phyloP scores from a whole-genome alignment of 768 basidiomycete species.

The Termitomyces sp. region DNA sequence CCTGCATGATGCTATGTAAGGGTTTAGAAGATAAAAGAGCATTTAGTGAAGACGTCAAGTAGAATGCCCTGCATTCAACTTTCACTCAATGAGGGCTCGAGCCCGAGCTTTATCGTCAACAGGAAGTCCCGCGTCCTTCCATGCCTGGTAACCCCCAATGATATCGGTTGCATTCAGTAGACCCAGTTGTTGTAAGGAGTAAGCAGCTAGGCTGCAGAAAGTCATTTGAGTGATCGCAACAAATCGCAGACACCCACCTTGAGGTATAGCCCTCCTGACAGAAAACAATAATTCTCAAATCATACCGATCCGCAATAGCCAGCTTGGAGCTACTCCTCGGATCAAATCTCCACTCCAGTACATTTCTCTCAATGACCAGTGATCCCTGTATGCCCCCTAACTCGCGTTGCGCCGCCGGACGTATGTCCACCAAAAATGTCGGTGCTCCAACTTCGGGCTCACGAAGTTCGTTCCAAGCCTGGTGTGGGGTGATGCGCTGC shows the following conservation, averaged over 20 bases:
- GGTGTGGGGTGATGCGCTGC: slow-evolving; percentile 55
- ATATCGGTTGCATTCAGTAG: slow-evolving; percentile 75
- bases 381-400: slow-evolving; percentile 65
- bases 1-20: not conserved
- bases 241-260: slow-evolving; percentile 30
- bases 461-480: slow-evolving; percentile 61
- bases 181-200: slow-evolving; percentile 65
- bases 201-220: slow-evolving; percentile 57
- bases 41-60: no score
- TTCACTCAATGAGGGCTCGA: slow-evolving; percentile 3
- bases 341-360: slow-evolving; percentile 80
- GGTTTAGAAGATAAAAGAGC: not conserved
- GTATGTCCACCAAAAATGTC: slow-evolving; percentile 76
- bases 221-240: not conserved
- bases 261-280: slow-evolving; percentile 74
- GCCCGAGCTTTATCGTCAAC: slow-evolving; percentile 28
- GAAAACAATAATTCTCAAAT: slow-evolving; percentile 70
- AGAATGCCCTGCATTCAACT: not conserved
- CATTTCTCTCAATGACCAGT: slow-evolving; percentile 72
- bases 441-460: slow-evolving; percentile 53
- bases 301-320: slow-evolving; percentile 70
- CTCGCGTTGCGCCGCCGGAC: slow-evolving; percentile 58
- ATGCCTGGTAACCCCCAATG: slow-evolving; percentile 69
- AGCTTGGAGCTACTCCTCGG: slow-evolving; percentile 59
- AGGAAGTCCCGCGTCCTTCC: slow-evolving; percentile 69